Percentiles rank a stretch among this genome's conserved stretches.
phyloP scores from a whole-genome alignment of 139 green algal genomes.

The Coccomyxa sp. region DNA sequence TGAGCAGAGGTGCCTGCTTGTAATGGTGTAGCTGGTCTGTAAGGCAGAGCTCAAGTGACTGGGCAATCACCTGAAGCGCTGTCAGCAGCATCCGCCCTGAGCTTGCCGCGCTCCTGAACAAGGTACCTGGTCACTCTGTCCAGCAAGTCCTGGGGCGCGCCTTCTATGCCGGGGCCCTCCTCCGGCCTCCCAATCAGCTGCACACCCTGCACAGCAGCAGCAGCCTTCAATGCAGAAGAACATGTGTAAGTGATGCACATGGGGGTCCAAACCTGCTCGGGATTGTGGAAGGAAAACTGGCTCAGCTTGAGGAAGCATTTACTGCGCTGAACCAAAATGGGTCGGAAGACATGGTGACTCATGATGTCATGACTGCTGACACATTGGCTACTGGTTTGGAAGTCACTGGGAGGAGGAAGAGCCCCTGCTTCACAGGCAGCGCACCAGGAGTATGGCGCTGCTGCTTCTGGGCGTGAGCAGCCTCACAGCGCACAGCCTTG shows the following conservation, averaged over 20 bases:
- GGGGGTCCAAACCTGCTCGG: not conserved
- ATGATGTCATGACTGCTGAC: no score
- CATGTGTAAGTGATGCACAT: no score
- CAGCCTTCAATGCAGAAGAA: no score
- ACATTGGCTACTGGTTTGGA: no score
- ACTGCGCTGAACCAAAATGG: not conserved
- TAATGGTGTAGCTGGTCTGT: not conserved
- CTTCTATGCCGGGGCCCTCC: conserved; percentile 17
- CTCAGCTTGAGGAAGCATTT: not conserved
- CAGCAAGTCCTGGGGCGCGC: conserved; percentile 18
- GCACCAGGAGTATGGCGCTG: no score
- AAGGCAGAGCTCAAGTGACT: not conserved
- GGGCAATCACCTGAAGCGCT: not conserved
- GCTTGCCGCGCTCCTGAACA: conserved; percentile 14
- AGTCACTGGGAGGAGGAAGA: no score
- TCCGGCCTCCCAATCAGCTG: conserved; percentile 1
- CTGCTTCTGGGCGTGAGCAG: no score
- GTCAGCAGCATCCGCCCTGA: not conserved
- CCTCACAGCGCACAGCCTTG: no score
- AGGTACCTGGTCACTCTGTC: conserved; percentile 35
- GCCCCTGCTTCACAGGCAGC: no score
- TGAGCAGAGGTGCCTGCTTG: not conserved
- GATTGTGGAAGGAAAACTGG: no score
- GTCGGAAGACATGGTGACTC: no score
- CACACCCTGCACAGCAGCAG: not conserved